A percentile compares a stretch with the other conserved stretches of the same genome.
Evolutionary conservation across 768 basidiomycete genomes (phyloP).

Genomic region (Kwoniella sp.): DNA sequence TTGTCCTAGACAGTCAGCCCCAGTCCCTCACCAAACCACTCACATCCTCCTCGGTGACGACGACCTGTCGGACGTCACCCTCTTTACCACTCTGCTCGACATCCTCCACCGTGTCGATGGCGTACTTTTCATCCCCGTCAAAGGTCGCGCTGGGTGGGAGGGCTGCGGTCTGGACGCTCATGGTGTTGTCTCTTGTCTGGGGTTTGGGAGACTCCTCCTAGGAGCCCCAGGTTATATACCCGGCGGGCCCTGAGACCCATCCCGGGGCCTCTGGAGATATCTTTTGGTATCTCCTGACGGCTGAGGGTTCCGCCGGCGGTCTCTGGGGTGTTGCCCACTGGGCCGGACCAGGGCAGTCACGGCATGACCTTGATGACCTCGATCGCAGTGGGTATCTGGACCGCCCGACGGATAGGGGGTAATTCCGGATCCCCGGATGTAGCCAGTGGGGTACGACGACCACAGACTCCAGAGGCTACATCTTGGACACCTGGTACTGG

Average conservation of each 20-base stretch:
- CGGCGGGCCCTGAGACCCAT: neutral
- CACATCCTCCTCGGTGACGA: slow-evolving; percentile 24
- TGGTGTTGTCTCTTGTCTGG: neutral
- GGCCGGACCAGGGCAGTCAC: too few relatives aligned
- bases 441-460: too few relatives aligned
- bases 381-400: too few relatives aligned
- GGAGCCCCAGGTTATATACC: neutral
- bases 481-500: too few relatives aligned
- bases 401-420: too few relatives aligned
- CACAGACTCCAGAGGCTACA: too few relatives aligned
- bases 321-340: too few relatives aligned
- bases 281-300: neutral
- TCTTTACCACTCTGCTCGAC: neutral
- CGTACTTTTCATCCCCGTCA: slow-evolving; percentile 11
- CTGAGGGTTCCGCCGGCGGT: too few relatives aligned
- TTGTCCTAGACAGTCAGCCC: slow-evolving; percentile 5
- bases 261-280: neutral
- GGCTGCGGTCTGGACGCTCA: neutral
- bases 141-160: neutral
- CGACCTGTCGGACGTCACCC: neutral
- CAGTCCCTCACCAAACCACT: neutral
- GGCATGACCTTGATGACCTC: too few relatives aligned
- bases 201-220: neutral
- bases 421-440: too few relatives aligned
- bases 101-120: neutral